Evolutionary conservation across 2,329 filamentous ascomycete species (phyloP), one percentile per base, ranked within the genome.

Genomic region (Dichotomopilus funicola): DNA sequence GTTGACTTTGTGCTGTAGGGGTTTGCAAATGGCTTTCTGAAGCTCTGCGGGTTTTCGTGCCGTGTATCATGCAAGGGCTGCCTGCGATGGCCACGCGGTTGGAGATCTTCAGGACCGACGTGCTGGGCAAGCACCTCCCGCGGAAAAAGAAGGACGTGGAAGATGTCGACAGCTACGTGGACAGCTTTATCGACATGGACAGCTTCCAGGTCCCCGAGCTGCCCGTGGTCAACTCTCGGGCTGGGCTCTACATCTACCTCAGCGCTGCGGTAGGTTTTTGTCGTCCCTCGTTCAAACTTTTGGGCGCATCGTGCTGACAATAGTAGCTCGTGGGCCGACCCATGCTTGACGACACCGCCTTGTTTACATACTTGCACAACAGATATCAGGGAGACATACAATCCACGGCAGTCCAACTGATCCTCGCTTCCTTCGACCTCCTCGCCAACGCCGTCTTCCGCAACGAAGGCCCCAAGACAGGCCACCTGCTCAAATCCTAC

Each of bases 361-460:
- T 97, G 9, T 84, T 94, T 62, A 88, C 82, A 49, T 94, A 91
- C 70, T 72, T 97, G 43, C 85, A 90, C 64, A 89, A 91, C 62
- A 81, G 91, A 68, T 96, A 96, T 66, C 86, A 88, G 71, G 87
- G 87, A 41, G 88, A 96, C 64, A 79, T 88, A 43, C 87, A 92
- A 69, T 79, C 82, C 10, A 84, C 90, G 45, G 83, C 88, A 0
- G 83, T 90, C 53, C 91, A 96, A 64, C 77, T 97, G 1, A 87
- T 97, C 43, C 80, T 92, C 8, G 89, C 91, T 1, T 86, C 91
- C 0, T 97, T 99, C 65, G 91, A 97, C 64, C 80, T 95, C 5
- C 76, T 99, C 12, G 88, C 91, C 38, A 95, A 95, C 65, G 87
- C 88, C 5, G 88, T 92, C 60, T 89, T 94, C 62, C 82, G 78